These are phyloP conservation scores for Debaryomyces maramus DNA, from an alignment of 805 yeast species.

Conservation along the genomic window DNA sequence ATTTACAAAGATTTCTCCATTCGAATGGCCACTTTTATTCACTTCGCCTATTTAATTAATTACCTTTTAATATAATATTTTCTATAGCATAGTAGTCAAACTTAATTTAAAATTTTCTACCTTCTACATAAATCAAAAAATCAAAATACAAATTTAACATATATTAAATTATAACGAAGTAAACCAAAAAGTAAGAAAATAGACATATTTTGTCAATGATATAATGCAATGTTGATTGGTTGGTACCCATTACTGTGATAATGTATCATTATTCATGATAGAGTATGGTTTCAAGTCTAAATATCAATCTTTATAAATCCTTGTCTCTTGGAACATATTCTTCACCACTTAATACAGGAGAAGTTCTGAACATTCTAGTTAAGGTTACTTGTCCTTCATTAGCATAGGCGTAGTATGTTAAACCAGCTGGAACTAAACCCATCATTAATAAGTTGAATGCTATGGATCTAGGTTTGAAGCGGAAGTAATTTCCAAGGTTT, in stretches of 20 bases:
- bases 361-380: slow-evolving; percentile 35
- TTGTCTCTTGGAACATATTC: slow-evolving; percentile 45
- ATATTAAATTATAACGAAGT: neutral
- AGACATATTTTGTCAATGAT: neutral
- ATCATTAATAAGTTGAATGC: slow-evolving; percentile 34
- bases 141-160: too few relatives aligned
- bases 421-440: slow-evolving; percentile 40
- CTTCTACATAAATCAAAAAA: too few relatives aligned
- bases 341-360: slow-evolving; percentile 33
- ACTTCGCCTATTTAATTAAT: too few relatives aligned
- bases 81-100: too few relatives aligned
- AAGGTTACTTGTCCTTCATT: slow-evolving; percentile 38
- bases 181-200: neutral
- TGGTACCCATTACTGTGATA: slow-evolving; percentile 1
- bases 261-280: slow-evolving; percentile 3
- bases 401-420: slow-evolving; percentile 36
- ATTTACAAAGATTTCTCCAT: too few relatives aligned
- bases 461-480: slow-evolving; percentile 41
- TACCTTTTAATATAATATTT: too few relatives aligned
- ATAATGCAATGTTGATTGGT: neutral
- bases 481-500: slow-evolving; percentile 40
- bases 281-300: neutral
- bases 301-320: slow-evolving; percentile 31
- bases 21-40: too few relatives aligned
- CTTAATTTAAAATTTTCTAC: too few relatives aligned